Evolutionary conservation across 2,329 filamentous ascomycete genomes (phyloP).

Genomic region (Monosporascus sp.): DNA sequence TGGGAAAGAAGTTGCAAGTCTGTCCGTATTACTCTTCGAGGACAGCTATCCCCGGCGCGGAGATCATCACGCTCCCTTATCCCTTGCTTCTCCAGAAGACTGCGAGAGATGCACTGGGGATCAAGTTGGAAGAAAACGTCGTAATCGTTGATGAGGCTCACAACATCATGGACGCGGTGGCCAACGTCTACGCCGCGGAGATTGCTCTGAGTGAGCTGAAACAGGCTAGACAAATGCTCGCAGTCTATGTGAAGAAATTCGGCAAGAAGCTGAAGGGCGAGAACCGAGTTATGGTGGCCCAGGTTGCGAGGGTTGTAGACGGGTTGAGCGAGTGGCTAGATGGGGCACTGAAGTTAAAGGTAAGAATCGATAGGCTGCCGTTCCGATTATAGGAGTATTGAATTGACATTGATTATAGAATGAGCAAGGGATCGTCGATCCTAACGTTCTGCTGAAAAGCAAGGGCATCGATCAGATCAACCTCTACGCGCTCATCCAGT

Average conservation of each 20-base stretch:
- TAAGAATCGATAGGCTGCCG: constrained; percentile 17
- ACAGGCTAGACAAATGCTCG: constrained; percentile 68
- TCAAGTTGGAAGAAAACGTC: constrained; percentile 81
- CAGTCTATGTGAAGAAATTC: constrained; percentile 79
- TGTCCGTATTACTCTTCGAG: constrained; percentile 98
- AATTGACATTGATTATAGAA: constrained; percentile 25
- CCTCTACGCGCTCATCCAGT: constrained; percentile 78
- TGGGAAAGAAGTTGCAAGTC: constrained; percentile 74
- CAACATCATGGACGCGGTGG: constrained; percentile 93
- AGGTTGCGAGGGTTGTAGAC: constrained; percentile 77
- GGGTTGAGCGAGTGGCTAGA: constrained; percentile 69
- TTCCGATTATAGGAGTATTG: constrained; percentile 14
- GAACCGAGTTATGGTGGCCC: constrained; percentile 86
- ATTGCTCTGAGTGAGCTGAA: constrained; percentile 69
- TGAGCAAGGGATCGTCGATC: constrained; percentile 62
- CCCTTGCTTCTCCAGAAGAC: constrained; percentile 82
- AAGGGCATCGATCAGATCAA: constrained; percentile 96
- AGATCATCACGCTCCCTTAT: constrained; percentile 91
- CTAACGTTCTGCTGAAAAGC: constrained; percentile 67
- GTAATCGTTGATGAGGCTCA: constrained; percentile 98
- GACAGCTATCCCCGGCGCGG: constrained; percentile 72
- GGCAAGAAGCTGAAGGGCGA: constrained; percentile 83
- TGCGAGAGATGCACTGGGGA: constrained; percentile 78
- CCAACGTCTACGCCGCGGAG: constrained; percentile 76
- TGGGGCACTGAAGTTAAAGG: constrained; percentile 43